A percentile compares a stretch with the other conserved stretches of the same genome.
Conservation (phyloP, 2,329 filamentous ascomycete species). For the Talaromyces sp. region DNA sequence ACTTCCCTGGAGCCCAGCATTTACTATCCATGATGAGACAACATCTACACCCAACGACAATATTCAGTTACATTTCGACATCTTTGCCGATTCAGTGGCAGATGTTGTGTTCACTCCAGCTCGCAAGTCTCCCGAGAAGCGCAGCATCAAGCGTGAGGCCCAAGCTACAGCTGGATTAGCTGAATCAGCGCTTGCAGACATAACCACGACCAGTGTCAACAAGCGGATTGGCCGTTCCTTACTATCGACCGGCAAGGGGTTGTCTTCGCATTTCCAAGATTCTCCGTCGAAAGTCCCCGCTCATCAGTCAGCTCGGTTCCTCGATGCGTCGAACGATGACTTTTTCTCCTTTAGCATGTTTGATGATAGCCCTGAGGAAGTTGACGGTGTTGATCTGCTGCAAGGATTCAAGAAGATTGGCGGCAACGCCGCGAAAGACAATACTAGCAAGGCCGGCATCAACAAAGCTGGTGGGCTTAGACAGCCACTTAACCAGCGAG, state of each 20-base stretch:
- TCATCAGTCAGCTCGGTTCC: constrained; percentile 25
- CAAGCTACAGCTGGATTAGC: constrained; percentile 28
- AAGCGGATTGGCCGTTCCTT: constrained; percentile 34
- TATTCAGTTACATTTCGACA: constrained; percentile 53
- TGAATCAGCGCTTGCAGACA: constrained; percentile 45
- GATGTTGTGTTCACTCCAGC: constrained; percentile 39
- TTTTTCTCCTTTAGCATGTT: constrained; percentile 49
- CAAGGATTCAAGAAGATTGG: constrained; percentile 50
- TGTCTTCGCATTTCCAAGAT: constrained; percentile 33
- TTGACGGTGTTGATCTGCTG: constrained; percentile 45
- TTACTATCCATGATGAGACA: constrained; percentile 51
- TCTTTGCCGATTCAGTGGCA: constrained; percentile 49
- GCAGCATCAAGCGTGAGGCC: constrained; percentile 48
- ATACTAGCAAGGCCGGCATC: constrained; percentile 32
- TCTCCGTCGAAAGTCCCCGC: constrained; percentile 40
- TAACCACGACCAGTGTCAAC: constrained; percentile 38
- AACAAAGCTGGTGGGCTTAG: constrained; percentile 30
- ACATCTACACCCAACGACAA: constrained; percentile 36
- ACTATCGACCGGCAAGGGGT: constrained; percentile 31
- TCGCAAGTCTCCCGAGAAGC: constrained; percentile 56
- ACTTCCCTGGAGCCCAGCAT: constrained; percentile 47
- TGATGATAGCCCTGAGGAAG: constrained; percentile 42
- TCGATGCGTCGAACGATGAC: constrained; percentile 41
- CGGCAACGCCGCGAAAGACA: constrained; percentile 23
- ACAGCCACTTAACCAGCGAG: constrained; percentile 32